Base-by-base conservation (phyloP, 2,329 filamentous ascomycete species). In the Aspergillus candidus region DNA sequence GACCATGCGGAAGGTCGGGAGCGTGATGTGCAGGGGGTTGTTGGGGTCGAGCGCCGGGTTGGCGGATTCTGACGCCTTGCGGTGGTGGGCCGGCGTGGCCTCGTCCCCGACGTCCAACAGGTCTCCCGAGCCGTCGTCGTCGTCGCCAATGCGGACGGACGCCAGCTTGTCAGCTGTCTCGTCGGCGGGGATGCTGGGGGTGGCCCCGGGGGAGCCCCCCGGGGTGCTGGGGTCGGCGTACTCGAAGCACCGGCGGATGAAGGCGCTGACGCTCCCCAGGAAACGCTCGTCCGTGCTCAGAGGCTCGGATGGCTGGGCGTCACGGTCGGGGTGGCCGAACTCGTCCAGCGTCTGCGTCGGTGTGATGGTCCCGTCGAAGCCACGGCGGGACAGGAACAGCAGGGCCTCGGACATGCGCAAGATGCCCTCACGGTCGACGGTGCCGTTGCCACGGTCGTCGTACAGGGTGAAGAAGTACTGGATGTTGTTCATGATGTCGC, bases 1-100 rank as follows among this genome's bases (percentile, higher is more conserved):
- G 3, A 98, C 89, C 93, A 98, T 98, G 53, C 93, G 85, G 77
- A 98, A 98, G 1, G 93, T 98, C 1, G 93, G 93, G 1, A 98
- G 77, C 1, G 93, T 97, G 60, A 98, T 96, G 63, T 96, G 86
- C 1, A 98, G 77, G 6, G 93, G 93, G 51, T 94, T 91, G 18
- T 88, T 84, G 3, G 93, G 93, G 62, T 98, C 90, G 4, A 98
- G 78, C 1, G 93, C 93, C 7, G 84, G 82, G 61, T 98, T 98
- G 37, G 89, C 89, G 14, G 85, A 79, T 61, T 88, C 83, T 1
- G 84, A 82, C 58, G 82, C 78, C 6, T 83, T 79, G 60, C 81
- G 84, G 39, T 27, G 74, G 73, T 40, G 66, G 35, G 51, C 61
- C 34, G 66, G 58, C 53, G 60, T 55, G 27, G 51, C 55, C 66